A percentile compares a stretch with the other conserved stretches of the same genome.
Conservation (phyloP, 768 basidiomycete genomes). For the Mycena crocata region DNA sequence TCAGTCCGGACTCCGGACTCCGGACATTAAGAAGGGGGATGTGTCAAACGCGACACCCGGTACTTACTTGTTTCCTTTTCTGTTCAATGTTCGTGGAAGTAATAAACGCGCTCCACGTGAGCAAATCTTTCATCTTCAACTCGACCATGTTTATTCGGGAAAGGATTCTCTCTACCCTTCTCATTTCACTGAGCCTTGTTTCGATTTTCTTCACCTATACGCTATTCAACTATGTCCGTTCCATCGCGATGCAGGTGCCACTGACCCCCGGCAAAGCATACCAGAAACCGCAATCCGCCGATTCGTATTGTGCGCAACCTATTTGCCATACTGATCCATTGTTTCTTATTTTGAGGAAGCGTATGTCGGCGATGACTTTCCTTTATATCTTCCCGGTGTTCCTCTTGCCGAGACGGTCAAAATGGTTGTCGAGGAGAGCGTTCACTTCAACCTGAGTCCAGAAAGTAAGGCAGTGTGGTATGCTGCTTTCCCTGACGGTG, state of each 20-base stretch:
- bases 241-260: constrained; percentile 1
- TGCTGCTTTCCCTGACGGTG: constrained; percentile 26
- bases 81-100: no score
- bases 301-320: constrained; percentile 23
- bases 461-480: constrained; percentile 24
- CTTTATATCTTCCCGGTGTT: constrained; percentile 22
- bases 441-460: constrained; percentile 22
- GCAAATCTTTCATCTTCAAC: not conserved
- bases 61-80: no score
- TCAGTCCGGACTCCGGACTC: no score
- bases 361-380: constrained; percentile 29
- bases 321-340: not conserved
- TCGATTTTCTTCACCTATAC: constrained; percentile 23
- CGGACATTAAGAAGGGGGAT: no score
- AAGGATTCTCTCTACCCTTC: constrained; percentile 7
- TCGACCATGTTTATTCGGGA: constrained; percentile 20
- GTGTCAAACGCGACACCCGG: no score
- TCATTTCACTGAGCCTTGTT: constrained; percentile 22
- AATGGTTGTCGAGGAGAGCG: constrained; percentile 28
- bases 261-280: constrained; percentile 10
- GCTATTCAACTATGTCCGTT: constrained; percentile 22
- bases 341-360: no score
- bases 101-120: not conserved
- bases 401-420: constrained; percentile 21
- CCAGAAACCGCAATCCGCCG: not conserved